Percentiles rank a stretch among this genome's conserved stretches.
Evolutionary conservation across 2,329 filamentous ascomycete species (phyloP).

Genomic region (Arthrobotrys sphaeroides): DNA sequence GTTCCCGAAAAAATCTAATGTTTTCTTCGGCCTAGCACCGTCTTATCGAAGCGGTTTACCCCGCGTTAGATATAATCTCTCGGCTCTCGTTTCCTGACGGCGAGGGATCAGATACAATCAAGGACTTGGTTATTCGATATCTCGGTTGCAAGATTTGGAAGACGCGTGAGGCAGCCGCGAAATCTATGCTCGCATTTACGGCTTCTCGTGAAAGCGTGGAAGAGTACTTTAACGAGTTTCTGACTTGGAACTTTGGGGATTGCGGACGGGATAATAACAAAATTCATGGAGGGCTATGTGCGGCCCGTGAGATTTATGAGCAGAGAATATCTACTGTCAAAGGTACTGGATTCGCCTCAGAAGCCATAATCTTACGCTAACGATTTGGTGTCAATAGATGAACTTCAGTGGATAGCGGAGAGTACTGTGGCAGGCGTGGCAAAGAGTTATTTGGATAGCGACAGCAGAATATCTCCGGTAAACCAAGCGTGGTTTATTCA

Average conservation of each 20-base stretch:
- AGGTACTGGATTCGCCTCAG: not conserved
- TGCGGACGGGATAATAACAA: slow-evolving; percentile 63
- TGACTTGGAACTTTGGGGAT: slow-evolving; percentile 62
- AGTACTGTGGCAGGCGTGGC: not conserved
- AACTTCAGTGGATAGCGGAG: slow-evolving; percentile 1
- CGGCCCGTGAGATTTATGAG: slow-evolving; percentile 59
- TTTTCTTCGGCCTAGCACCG: slow-evolving; percentile 59
- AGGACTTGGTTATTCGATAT: slow-evolving; percentile 70
- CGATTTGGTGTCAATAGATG: not conserved
- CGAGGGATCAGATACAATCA: slow-evolving; percentile 64
- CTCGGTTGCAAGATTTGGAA: slow-evolving; percentile 79
- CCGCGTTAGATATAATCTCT: slow-evolving; percentile 78
- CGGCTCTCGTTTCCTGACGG: slow-evolving; percentile 44
- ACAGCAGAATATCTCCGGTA: slow-evolving; percentile 20
- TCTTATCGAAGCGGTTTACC: slow-evolving; percentile 76
- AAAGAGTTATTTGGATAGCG: not conserved
- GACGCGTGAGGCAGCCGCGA: slow-evolving; percentile 80
- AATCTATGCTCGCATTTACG: slow-evolving; percentile 74
- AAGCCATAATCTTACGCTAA: not conserved
- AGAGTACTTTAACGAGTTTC: slow-evolving; percentile 63
- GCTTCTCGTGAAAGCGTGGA: slow-evolving; percentile 61
- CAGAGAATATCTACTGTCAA: not conserved
- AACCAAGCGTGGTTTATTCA: slow-evolving; percentile 44
- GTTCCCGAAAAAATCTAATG: not conserved
- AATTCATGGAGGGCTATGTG: slow-evolving; percentile 70